These are phyloP conservation scores for Russula dissimulans DNA, from an alignment of 768 basidiomycete species.

Conservation along the genomic window DNA sequence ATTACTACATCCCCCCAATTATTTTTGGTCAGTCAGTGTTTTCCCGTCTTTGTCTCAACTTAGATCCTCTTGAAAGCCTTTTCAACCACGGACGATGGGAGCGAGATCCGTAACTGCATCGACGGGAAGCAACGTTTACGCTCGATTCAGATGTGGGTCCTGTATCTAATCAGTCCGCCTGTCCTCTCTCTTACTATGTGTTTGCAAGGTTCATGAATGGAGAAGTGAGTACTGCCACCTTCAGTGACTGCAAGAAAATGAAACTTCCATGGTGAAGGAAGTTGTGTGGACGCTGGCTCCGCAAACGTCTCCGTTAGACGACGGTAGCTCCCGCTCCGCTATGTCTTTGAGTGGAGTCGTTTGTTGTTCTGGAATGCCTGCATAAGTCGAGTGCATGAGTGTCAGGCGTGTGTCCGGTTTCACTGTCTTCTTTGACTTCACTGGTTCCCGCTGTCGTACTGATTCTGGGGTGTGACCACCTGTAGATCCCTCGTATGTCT, in stretches of 20 bases:
- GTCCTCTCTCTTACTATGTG: not conserved
- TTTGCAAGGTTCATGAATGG: constrained; percentile 49
- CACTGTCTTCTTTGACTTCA: not conserved
- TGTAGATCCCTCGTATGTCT: constrained; percentile 48
- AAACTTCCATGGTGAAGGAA: not conserved
- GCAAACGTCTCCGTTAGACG: constrained; percentile 5
- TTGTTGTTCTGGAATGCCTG: not conserved
- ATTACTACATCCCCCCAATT: constrained; percentile 73
- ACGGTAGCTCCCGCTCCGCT: not conserved
- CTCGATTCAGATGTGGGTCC: constrained; percentile 52
- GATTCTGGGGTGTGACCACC: not conserved
- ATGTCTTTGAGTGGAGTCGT: constrained; percentile 2
- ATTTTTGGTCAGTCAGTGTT: constrained; percentile 48
- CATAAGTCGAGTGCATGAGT: not conserved
- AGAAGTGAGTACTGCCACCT: constrained; percentile 36
- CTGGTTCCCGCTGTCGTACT: not conserved
- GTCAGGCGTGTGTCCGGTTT: not conserved
- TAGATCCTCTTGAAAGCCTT: constrained; percentile 32
- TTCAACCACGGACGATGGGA: constrained; percentile 47
- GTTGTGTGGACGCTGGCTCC: not conserved
- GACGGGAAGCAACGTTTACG: constrained; percentile 79
- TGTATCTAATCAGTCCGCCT: not conserved
- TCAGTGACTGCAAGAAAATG: not conserved
- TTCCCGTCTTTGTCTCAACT: not conserved
- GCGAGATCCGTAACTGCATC: constrained; percentile 58